Conservation (phyloP, 2,329 filamentous ascomycete species). For the Pseudocercospora ulei region DNA sequence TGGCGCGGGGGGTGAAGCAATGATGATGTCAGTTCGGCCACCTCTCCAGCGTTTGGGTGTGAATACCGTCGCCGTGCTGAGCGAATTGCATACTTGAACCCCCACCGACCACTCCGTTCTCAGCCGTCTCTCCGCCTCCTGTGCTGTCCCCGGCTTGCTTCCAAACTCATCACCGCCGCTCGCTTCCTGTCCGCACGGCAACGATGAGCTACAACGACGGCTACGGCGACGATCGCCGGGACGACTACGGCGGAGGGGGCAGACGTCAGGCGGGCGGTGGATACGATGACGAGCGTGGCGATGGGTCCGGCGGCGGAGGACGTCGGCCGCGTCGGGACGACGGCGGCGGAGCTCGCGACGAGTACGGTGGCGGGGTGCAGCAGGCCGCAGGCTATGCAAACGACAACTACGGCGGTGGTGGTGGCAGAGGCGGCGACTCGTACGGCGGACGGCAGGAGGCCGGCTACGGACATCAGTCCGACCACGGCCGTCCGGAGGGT, state of each 20-base stretch:
- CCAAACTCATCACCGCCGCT: no score
- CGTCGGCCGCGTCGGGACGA: conserved; percentile 12
- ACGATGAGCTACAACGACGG: conserved; percentile 27
- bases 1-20: conserved; percentile 3
- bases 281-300: conserved; percentile 11
- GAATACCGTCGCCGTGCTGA: neutral
- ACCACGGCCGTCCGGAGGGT: conserved; percentile 27
- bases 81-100: neutral
- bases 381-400: conserved; percentile 16
- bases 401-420: conserved; percentile 14
- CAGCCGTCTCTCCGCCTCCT: no score
- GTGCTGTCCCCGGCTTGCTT: no score
- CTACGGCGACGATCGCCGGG: conserved; percentile 15
- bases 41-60: neutral
- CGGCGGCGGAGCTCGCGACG: conserved; percentile 15
- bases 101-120: no score
- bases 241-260: conserved; percentile 16
- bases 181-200: no score
- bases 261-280: conserved; percentile 20
- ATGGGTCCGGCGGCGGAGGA: conserved; percentile 21
- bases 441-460: conserved; percentile 19
- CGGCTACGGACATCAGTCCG: conserved; percentile 28
- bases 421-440: conserved; percentile 21
- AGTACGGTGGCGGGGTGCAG: conserved; percentile 12
- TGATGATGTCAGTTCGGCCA: conserved; percentile 1